Percentiles rank a stretch among this genome's conserved stretches.
These are phyloP conservation scores for Datura wrightii DNA, from an alignment of 257 asterid genomes.

Conservation along the genomic window DNA sequence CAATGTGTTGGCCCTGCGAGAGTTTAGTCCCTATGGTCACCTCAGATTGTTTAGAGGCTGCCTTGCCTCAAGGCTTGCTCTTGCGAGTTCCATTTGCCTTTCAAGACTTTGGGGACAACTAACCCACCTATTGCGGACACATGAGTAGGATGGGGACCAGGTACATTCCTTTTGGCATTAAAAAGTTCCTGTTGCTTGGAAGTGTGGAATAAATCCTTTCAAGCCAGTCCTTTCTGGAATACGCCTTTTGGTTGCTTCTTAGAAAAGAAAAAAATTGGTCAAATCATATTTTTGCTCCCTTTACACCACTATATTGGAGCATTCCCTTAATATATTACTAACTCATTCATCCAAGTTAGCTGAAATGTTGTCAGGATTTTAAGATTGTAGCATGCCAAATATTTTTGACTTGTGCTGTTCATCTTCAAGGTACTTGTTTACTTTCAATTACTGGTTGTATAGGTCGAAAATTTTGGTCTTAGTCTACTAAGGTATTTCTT, in stretches of 20 bases:
- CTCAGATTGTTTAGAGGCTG: background rate
- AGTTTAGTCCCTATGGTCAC: background rate
- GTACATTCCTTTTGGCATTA: background rate
- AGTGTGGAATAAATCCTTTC: background rate
- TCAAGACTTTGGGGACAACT: slow-evolving; percentile 22
- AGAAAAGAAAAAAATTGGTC: background rate
- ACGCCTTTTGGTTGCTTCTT: background rate
- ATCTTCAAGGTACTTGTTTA: slow-evolving; percentile 9
- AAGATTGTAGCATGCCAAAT: background rate
- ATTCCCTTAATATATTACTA: background rate
- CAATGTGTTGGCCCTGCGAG: background rate
- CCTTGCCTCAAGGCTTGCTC: background rate
- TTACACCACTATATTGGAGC: slow-evolving; percentile 16
- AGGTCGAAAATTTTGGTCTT: background rate
- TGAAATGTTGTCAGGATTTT: slow-evolving; percentile 4
- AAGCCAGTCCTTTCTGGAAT: background rate
- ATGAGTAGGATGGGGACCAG: background rate
- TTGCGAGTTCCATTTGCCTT: background rate
- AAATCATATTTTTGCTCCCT: background rate
- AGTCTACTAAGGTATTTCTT: background rate
- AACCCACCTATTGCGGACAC: slow-evolving; percentile 9
- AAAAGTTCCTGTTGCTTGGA: background rate
- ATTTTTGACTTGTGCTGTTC: background rate
- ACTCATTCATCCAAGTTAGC: background rate
- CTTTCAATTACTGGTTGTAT: background rate